phyloP scores from a whole-genome alignment of 345 rosid species.

The Eucalyptus camaldulensis region DNA sequence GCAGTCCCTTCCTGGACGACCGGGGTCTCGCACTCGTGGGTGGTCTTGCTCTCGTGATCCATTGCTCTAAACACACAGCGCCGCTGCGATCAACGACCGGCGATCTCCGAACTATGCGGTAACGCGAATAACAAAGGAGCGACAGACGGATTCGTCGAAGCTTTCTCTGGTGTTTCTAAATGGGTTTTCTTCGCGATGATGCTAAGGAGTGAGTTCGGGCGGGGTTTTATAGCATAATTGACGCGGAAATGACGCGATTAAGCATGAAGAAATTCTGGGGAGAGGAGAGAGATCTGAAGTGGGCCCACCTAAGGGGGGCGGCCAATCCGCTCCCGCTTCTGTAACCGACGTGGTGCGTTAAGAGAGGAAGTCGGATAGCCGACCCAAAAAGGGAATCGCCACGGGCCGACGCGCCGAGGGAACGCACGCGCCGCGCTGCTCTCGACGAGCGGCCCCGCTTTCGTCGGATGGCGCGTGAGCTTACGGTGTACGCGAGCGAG shows the following conservation, averaged over 20 bases:
- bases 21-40: slow-evolving; percentile 26
- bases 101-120: background rate
- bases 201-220: fast-evolving
- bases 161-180: background rate
- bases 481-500: background rate
- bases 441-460: background rate
- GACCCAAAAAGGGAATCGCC: background rate
- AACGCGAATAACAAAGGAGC: background rate
- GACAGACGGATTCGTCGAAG: background rate
- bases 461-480: background rate
- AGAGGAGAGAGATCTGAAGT: background rate
- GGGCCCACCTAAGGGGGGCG: background rate
- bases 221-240: slow-evolving; percentile 4
- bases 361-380: background rate
- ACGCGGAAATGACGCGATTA: slow-evolving; percentile 28
- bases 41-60: slow-evolving; percentile 13
- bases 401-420: background rate
- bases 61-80: background rate
- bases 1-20: slow-evolving; percentile 3
- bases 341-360: slow-evolving; percentile 12
- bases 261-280: background rate
- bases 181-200: background rate
- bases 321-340: background rate
- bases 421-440: background rate
- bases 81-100: background rate